A percentile compares a stretch with the other conserved stretches of the same genome.
These are phyloP conservation scores for Ceratobasidium theobromae DNA, from an alignment of 1,284 basidiomycete genomes.

Conservation along the genomic window DNA sequence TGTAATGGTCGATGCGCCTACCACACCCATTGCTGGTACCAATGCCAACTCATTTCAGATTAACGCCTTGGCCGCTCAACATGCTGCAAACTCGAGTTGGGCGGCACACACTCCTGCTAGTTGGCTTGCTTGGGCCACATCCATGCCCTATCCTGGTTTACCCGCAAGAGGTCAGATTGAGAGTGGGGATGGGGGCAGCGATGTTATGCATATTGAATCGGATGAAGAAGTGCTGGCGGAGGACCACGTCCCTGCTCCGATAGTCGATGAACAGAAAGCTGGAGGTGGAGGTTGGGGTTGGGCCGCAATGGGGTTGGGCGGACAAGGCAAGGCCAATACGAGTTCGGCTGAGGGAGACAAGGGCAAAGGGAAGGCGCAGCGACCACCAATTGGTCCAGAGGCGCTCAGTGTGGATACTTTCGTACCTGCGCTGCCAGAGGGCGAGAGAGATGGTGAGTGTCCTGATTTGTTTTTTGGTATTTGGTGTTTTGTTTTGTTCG, in stretches of 20 bases:
- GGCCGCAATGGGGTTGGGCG: background rate
- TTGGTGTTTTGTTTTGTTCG: background rate
- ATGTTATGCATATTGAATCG: conserved; percentile 25
- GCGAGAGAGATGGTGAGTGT: conserved; percentile 17
- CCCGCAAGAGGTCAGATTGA: background rate
- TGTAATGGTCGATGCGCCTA: background rate
- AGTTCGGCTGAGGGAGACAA: background rate
- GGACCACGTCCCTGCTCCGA: background rate
- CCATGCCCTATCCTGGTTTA: background rate
- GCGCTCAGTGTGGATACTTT: conserved; percentile 18
- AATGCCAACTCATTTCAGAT: background rate
- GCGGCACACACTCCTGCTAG: conserved; percentile 10
- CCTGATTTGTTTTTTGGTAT: background rate
- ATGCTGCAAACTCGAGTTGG: conserved; percentile 1
- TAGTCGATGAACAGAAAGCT: background rate
- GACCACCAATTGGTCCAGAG: background rate
- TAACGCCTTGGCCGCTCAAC: conserved; percentile 22
- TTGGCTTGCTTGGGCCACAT: conserved; percentile 19
- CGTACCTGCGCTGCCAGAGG: background rate
- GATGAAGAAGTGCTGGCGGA: background rate
- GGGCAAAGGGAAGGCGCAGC: background rate
- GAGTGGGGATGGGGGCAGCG: background rate
- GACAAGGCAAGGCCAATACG: background rate
- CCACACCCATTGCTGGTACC: background rate
- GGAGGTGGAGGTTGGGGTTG: background rate